Evolutionary conservation across 805 yeast species (phyloP), one percentile per base, ranked within the genome.

Genomic region (Starmerella potacharoeniae): DNA sequence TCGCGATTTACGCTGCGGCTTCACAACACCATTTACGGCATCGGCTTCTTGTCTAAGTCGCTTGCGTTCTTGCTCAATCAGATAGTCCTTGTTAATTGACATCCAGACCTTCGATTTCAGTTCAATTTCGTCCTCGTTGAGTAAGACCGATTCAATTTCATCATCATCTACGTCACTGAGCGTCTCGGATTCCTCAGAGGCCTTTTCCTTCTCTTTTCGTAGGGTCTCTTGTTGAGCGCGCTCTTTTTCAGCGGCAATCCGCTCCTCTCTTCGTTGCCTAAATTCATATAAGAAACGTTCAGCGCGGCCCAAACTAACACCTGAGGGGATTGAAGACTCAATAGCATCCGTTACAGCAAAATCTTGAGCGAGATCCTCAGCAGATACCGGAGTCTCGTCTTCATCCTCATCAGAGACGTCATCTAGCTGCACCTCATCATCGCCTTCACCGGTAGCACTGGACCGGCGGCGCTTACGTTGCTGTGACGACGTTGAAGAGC

Each of bases 21-120:
- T 79, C 63, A 79, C 75, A 13, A 79, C 71, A 58, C 97, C 98
- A 0, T 91, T 84, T 34, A 86, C 78, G 56, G 78, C 80, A 70
- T 93, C 97, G 0, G 95, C 93, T 66, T 89, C 95, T 52, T 77
- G 77, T 66, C 90, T 87, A 57, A 91, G 73, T 58, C 90, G 73
- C 65, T 87, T 89, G 62, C 80, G 79, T 63, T 91, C 97, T 69
- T 88, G 95, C 49, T 84, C 93, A 8, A 87, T 67, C 54, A 93
- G 71, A 65, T 80, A 93, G 33, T 90, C 97, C 57, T 85, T 86
- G 68, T 95, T 90, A 41, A 87, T 75, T 2, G 93, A 90, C 53
- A 85, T 81, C 97, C 98, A 93, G 3, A 90, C 79, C 57, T 84
- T 76, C 61, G 88, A 90, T 68, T 91, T 93, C 59, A 83, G 66